phyloP scores from a whole-genome alignment of 768 basidiomycete genomes.

The Tylopilus rubrobrunneus region DNA sequence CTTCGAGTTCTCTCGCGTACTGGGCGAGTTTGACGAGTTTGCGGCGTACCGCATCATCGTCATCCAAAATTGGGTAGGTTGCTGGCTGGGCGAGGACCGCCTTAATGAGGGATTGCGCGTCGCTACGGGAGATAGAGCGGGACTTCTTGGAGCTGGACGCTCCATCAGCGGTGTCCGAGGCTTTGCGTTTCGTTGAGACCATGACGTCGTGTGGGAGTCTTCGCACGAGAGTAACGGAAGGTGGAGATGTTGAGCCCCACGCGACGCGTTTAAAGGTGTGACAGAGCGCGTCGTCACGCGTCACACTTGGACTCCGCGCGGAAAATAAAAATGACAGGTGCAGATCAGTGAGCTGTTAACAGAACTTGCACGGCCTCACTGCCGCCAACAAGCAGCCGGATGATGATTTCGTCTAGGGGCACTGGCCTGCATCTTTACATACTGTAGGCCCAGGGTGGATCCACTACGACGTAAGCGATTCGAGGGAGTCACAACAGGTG shows the following conservation, averaged over 20 bases:
- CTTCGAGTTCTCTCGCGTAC: constrained; percentile 33
- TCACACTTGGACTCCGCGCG: constrained; percentile 5
- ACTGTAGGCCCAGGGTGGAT: no score
- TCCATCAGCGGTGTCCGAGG: constrained; percentile 15
- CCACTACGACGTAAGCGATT: no score
- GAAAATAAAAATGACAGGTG: no score
- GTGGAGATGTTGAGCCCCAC: background rate
- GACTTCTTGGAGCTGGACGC: constrained; percentile 29
- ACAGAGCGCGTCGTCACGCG: constrained; percentile 25
- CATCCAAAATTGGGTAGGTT: constrained; percentile 35
- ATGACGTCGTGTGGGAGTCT: constrained; percentile 3
- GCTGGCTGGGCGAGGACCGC: constrained; percentile 36
- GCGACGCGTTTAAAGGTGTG: constrained; percentile 13
- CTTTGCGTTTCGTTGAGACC: constrained; percentile 36
- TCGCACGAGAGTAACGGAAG: background rate
- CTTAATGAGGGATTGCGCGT: constrained; percentile 35
- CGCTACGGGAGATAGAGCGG: constrained; percentile 21
- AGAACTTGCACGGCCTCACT: no score
- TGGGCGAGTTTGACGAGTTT: constrained; percentile 30
- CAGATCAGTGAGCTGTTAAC: no score
- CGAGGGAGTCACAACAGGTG: no score
- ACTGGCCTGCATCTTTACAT: no score
- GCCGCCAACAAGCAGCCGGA: no score
- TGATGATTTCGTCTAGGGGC: no score
- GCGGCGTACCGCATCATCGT: constrained; percentile 29